Percentiles rank a stretch among this genome's conserved stretches.
phyloP scores from a whole-genome alignment of 805 yeast species.

The Saturnispora serradocipensis region DNA sequence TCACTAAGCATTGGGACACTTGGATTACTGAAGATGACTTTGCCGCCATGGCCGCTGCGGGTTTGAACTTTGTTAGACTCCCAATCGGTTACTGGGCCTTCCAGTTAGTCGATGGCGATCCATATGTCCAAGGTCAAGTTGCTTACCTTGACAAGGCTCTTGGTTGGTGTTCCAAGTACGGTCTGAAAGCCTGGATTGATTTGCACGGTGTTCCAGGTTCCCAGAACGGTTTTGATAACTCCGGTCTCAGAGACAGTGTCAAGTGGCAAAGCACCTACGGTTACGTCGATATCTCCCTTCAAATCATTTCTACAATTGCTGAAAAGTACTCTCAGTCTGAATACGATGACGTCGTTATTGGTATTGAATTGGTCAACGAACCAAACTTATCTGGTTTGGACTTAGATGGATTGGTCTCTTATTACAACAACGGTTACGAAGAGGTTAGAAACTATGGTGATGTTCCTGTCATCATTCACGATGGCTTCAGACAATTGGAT shows the following conservation, averaged over 20 bases:
- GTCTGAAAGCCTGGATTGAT: slow-evolving; percentile 63
- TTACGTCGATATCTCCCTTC: slow-evolving; percentile 39
- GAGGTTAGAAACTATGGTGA: slow-evolving; percentile 46
- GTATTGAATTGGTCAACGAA: slow-evolving; percentile 81
- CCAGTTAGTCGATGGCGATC: slow-evolving; percentile 40
- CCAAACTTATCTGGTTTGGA: slow-evolving; percentile 71
- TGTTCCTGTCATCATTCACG: slow-evolving; percentile 53
- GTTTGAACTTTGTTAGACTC: slow-evolving; percentile 66
- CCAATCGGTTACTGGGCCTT: slow-evolving; percentile 84
- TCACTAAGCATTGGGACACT: slow-evolving; percentile 67
- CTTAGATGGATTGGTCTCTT: slow-evolving; percentile 48
- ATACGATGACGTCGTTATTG: slow-evolving; percentile 66
- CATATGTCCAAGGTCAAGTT: slow-evolving; percentile 60
- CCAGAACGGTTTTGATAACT: slow-evolving; percentile 80
- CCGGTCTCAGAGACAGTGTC: slow-evolving; percentile 55
- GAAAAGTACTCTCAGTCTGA: slow-evolving; percentile 53
- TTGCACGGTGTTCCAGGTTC: slow-evolving; percentile 79
- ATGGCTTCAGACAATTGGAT: slow-evolving; percentile 50
- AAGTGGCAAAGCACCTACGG: slow-evolving; percentile 45
- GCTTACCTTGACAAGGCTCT: slow-evolving; percentile 55
- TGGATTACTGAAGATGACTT: slow-evolving; percentile 74
- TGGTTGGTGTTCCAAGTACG: slow-evolving; percentile 55
- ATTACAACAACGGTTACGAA: slow-evolving; percentile 54
- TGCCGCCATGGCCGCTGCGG: slow-evolving; percentile 43
- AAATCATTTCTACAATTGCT: slow-evolving; percentile 46